phyloP scores from a whole-genome alignment of 352 stramenopile genomes.

The Bremia lactucae region DNA sequence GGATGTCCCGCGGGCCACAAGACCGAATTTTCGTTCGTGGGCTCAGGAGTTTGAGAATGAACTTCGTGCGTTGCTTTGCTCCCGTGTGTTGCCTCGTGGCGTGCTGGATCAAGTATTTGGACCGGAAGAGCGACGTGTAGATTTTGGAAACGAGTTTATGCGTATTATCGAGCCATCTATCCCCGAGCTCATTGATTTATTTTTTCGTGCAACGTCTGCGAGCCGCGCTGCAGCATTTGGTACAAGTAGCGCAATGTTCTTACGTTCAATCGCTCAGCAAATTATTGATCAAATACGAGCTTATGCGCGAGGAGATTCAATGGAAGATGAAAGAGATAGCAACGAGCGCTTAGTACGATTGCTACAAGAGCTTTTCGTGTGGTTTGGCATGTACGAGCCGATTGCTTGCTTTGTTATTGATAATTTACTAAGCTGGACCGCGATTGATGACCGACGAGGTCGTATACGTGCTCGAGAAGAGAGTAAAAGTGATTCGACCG shows the following conservation, averaged over 20 bases:
- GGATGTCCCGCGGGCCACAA: constrained; percentile 49
- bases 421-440: constrained; percentile 30
- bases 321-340: constrained; percentile 17
- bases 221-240: constrained; percentile 40
- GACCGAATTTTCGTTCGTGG: constrained; percentile 45
- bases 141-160: constrained; percentile 36
- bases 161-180: constrained; percentile 44
- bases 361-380: constrained; percentile 25
- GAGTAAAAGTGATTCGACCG: neutral
- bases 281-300: constrained; percentile 31
- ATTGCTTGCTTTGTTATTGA: constrained; percentile 35
- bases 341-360: constrained; percentile 24
- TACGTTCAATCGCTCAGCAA: constrained; percentile 40
- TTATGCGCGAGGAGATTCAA: constrained; percentile 26
- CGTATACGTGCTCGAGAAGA: constrained; percentile 18
- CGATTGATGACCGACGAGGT: constrained; percentile 10
- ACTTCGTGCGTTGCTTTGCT: constrained; percentile 31
- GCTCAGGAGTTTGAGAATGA: constrained; percentile 33
- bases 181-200: constrained; percentile 39
- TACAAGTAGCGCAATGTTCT: constrained; percentile 32
- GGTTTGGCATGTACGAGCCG: constrained; percentile 30
- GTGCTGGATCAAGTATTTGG: constrained; percentile 26
- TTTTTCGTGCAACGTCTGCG: constrained; percentile 51
- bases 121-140: constrained; percentile 10
- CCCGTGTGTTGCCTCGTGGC: constrained; percentile 21